Evolutionary conservation across 1,284 basidiomycete species (phyloP).

Genomic region (Hypsizygus ulmarius): DNA sequence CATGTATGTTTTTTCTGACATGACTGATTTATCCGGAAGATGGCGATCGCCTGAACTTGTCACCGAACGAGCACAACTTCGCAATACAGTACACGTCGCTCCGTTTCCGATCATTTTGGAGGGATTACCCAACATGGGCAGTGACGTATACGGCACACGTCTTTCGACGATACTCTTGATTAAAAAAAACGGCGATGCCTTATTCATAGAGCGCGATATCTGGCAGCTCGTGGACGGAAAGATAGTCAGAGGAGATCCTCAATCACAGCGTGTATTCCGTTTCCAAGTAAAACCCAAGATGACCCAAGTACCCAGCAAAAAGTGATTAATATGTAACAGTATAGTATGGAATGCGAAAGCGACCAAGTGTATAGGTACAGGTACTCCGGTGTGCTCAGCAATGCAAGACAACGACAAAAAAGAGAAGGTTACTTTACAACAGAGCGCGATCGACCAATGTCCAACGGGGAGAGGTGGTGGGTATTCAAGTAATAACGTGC

Average conservation of each 20-base stretch:
- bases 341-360: slow-evolving; percentile 8
- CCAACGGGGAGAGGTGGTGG: not conserved
- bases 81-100: slow-evolving; percentile 58
- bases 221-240: slow-evolving; percentile 49
- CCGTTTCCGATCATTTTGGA: slow-evolving; percentile 39
- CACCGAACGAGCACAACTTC: slow-evolving; percentile 48
- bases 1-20: slow-evolving; percentile 23
- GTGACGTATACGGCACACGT: slow-evolving; percentile 61
- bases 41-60: slow-evolving; percentile 48
- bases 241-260: slow-evolving; percentile 37
- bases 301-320: slow-evolving; percentile 6
- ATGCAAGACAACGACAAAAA: slow-evolving; percentile 14
- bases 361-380: slow-evolving; percentile 7
- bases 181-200: slow-evolving; percentile 52
- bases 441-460: not conserved
- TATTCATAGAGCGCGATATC: slow-evolving; percentile 71
- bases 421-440: slow-evolving; percentile 11
- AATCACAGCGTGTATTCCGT: slow-evolving; percentile 49
- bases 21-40: slow-evolving; percentile 34
- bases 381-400: slow-evolving; percentile 6
- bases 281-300: slow-evolving; percentile 38
- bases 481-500: slow-evolving; percentile 49
- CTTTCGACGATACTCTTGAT: slow-evolving; percentile 72
- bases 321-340: slow-evolving; percentile 14
- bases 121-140: slow-evolving; percentile 14